Conservation (phyloP, 2,329 filamentous ascomycete species). For the Calycina herbarum region DNA sequence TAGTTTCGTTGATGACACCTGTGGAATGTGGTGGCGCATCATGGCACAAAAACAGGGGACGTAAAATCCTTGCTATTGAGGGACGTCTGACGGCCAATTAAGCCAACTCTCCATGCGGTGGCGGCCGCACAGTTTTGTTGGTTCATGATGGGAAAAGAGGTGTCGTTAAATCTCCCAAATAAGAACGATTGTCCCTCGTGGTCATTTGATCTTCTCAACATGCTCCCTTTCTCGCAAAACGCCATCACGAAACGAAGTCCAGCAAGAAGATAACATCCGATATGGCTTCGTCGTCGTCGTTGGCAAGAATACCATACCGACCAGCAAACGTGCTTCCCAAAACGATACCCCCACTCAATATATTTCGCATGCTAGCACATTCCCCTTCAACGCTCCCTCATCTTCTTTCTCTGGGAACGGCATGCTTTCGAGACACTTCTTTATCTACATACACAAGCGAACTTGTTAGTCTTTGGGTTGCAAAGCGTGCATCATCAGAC, state of each 20-base stretch:
- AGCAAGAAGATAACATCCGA: slow-evolving; percentile 9
- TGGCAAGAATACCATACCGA: slow-evolving; percentile 26
- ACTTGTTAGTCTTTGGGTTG: slow-evolving; percentile 26
- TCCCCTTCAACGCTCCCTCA: slow-evolving; percentile 31
- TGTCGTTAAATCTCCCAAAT: slow-evolving; percentile 10
- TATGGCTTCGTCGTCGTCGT: slow-evolving; percentile 19
- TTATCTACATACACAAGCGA: slow-evolving; percentile 26
- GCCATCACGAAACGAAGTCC: slow-evolving; percentile 5
- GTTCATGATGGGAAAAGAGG: slow-evolving; percentile 1
- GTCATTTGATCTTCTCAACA: slow-evolving; percentile 8
- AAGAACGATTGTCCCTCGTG: slow-evolving; percentile 7
- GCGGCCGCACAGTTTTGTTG: slow-evolving; percentile 6
- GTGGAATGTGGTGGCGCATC: slow-evolving; percentile 3
- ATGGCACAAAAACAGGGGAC: slow-evolving; percentile 3
- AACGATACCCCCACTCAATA: slow-evolving; percentile 28
- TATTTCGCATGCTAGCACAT: slow-evolving; percentile 28
- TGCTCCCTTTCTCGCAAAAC: background rate
- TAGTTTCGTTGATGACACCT: background rate
- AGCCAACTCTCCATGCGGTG: slow-evolving; percentile 3
- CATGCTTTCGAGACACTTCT: slow-evolving; percentile 29
- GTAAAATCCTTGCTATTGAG: slow-evolving; percentile 7
- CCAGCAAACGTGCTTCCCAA: slow-evolving; percentile 25
- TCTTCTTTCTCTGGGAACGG: slow-evolving; percentile 28
- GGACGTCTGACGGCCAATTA: slow-evolving; percentile 7
- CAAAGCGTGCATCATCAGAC: slow-evolving; percentile 24